Percentiles rank a stretch among this genome's conserved stretches.
Conservation (phyloP, 2,329 filamentous ascomycete genomes). For the Hypoxylon sp. region DNA sequence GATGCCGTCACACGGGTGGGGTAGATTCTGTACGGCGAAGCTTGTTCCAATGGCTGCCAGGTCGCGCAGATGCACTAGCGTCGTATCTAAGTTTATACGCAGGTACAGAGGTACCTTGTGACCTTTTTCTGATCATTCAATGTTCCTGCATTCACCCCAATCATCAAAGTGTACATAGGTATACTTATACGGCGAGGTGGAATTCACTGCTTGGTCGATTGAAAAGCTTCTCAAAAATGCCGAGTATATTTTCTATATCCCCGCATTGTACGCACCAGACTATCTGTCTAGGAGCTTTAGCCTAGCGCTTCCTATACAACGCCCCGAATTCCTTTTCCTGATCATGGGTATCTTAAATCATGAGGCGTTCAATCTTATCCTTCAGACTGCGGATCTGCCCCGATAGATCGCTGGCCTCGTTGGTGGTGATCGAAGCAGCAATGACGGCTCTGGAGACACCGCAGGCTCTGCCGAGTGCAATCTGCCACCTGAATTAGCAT, state of each 20-base stretch:
- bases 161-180: neutral
- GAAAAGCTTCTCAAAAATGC: conserved; percentile 10
- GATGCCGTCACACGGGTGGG: conserved; percentile 48
- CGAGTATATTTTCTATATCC: conserved; percentile 29
- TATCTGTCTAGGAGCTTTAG: conserved; percentile 10
- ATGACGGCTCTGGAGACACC: conserved; percentile 93
- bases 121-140: neutral
- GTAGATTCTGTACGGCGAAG: conserved; percentile 20
- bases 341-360: conserved; percentile 75
- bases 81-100: conserved; percentile 13
- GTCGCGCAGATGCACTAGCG: conserved; percentile 17
- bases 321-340: conserved; percentile 27
- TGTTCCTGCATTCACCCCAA: neutral
- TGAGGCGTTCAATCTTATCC: conserved; percentile 95
- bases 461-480: conserved; percentile 88
- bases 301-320: conserved; percentile 20
- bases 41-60: conserved; percentile 6
- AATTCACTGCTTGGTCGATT: neutral
- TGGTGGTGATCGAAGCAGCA: conserved; percentile 85
- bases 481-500: conserved; percentile 53
- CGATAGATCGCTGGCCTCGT: conserved; percentile 89
- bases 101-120: conserved; percentile 18
- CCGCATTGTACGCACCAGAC: neutral
- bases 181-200: conserved; percentile 1
- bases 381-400: conserved; percentile 89